Evolutionary conservation across 2,329 filamentous ascomycete genomes (phyloP), one percentile per base, ranked within the genome.

Genomic region (Fusarium neocosmosporiellum): DNA sequence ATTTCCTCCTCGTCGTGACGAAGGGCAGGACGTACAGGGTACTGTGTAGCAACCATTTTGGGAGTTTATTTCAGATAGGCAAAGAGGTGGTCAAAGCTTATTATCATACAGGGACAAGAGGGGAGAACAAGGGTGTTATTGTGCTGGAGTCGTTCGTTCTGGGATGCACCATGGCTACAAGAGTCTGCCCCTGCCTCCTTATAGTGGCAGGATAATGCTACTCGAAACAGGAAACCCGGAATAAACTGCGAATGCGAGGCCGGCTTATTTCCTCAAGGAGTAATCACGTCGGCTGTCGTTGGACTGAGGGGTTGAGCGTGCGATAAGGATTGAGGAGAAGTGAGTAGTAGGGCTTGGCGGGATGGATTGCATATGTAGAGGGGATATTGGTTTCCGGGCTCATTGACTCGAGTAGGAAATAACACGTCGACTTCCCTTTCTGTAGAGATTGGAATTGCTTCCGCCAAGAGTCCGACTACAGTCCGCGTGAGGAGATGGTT

Each of bases 1-100:
- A 69, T 69, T 33, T 69, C 66, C 8, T 67, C 55, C 33, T 59
- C 61, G 14, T 65, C 41, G 1, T 59, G 34, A 8, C 33, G 60
- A 20, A 63, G 34, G 18, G 22, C 37, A 24, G 46, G 60, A 24
- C 60, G 31, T 7, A 55, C 48, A 22, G 48, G 48, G 24, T 63
- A 55, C 5, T 63, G 34, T 41, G 22, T 10, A 27, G 46, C 46
- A 55, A 27, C 31, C 59, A 50, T 61, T 29, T 20, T 54, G 9
- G 33, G 53, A 24, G 20, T 57, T 37, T 57, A 57, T 3, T 54
- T 27, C 13, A 36, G 9, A 57, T 24, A 36, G 24, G 9, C 2
- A 36, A 57, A 13, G 20, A 13, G 4, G 1, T 18, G 27, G 18
- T 4, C 22, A 57, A 36, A 57, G 20, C 24, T 29, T 50, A 6